A percentile compares a stretch with the other conserved stretches of the same genome.
Conservation (phyloP, 352 stramenopile species). For the Lagenidium giganteum region DNA sequence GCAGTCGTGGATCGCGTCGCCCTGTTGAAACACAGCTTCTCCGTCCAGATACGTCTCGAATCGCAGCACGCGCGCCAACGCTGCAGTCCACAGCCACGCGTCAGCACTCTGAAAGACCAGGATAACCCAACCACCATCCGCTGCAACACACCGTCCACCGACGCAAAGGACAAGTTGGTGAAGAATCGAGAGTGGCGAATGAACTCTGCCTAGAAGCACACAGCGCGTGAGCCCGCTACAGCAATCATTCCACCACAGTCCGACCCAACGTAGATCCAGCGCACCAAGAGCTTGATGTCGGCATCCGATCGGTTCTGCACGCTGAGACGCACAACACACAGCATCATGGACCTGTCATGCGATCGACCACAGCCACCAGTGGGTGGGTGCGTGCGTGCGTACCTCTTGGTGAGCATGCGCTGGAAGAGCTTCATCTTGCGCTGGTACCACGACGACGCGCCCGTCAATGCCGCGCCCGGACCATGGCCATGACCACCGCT, state of each 20-base stretch:
- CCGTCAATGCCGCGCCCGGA: no score
- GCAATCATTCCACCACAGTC: neutral
- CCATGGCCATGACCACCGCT: conserved; percentile 2
- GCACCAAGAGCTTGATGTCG: conserved; percentile 44
- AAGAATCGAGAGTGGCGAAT: conserved; percentile 30
- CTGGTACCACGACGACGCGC: conserved; percentile 15
- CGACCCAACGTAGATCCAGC: no score
- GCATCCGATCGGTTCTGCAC: conserved; percentile 36
- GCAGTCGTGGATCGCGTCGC: conserved; percentile 26
- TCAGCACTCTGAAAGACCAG: conserved; percentile 9
- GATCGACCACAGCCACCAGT: neutral
- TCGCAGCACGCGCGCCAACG: conserved; percentile 23
- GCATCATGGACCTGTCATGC: neutral
- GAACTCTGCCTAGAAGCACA: conserved; percentile 21
- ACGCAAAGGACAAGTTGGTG: conserved; percentile 22
- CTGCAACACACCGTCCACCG: conserved; percentile 30
- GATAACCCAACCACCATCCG: no score
- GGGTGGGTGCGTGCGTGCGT: no score
- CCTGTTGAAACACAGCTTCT: conserved; percentile 36
- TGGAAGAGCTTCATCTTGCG: conserved; percentile 24
- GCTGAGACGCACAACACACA: conserved; percentile 6
- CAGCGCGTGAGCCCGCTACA: neutral
- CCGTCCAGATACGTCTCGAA: conserved; percentile 35
- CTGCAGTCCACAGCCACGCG: no score
- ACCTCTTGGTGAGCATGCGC: conserved; percentile 24